Base-by-base conservation (phyloP, 2,329 filamentous ascomycete genomes). In the Colletotrichum falcatum region DNA sequence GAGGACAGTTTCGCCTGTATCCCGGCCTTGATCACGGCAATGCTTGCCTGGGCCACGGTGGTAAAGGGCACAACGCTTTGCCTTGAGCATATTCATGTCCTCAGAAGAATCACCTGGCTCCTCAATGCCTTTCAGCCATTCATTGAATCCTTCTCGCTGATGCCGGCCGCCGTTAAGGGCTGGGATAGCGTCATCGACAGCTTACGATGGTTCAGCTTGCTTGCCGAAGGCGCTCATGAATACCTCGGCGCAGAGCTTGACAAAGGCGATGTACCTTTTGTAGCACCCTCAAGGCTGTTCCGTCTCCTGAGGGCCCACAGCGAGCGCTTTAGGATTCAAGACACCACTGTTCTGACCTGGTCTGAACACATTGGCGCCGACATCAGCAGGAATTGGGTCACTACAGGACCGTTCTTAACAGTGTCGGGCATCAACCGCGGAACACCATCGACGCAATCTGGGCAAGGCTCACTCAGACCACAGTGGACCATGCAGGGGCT, bases 321-420 rank as follows among this genome's bases (percentile, higher is more conserved):
- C 53, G 23, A 51, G 61, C 30, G n/a, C 53, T 16, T 62, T 61
- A 59, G 39, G 72, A 30, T 62, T 65, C 63, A 71, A 39, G 70
- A 80, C 39, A 66, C 78, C 3, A 77, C 83, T 33, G 75, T 83
- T 11, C 74, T 77, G 37, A 79, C 72, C 51, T 87, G 88, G 65
- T 77, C 78, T 8, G 78, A 79, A 20, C 81, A 81, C 59, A 84
- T 88, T 46, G 65, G 81, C 6, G 78, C 80, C 11, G 85, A 88
- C 51, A 81, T 87, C 14, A 76, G 77, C 5, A 80, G 79, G 54
- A 84, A 82, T 51, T 88, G 86, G 86, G 68, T 79, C 9, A 74
- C 78, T 1, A 76, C 76, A 3, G 75, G 74, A 4, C 74, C 75
- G 2, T 76, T 69, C 3, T 79, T 86, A 14, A 80, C 78, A 0